Conservation (phyloP, 2,329 filamentous ascomycete genomes). For the Colletotrichum sp. region DNA sequence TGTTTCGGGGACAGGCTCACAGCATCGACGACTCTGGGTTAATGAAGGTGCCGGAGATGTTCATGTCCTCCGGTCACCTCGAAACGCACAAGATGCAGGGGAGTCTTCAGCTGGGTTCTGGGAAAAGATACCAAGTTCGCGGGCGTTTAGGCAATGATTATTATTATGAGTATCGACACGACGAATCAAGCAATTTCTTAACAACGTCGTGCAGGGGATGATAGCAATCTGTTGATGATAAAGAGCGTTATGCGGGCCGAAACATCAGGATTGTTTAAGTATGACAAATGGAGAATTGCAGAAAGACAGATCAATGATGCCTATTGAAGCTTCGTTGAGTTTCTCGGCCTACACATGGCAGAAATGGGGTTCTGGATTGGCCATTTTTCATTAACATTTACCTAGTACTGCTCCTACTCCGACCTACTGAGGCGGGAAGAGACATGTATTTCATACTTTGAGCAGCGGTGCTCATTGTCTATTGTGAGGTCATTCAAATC, state of each 20-base stretch:
- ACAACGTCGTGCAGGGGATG: neutral
- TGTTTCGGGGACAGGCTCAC: neutral
- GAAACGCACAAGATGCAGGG: neutral
- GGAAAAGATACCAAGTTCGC: neutral
- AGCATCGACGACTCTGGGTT: neutral
- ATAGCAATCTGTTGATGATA: neutral
- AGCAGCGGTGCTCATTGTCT: neutral
- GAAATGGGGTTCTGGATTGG: neutral
- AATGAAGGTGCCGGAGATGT: neutral
- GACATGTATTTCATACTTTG: neutral
- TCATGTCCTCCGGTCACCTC: neutral
- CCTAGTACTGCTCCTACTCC: neutral
- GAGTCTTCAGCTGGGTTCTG: neutral
- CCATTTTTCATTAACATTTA: neutral
- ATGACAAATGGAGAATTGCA: neutral
- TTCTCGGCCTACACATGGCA: neutral
- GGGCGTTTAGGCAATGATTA: neutral
- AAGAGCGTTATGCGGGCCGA: neutral
- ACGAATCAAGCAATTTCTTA: neutral
- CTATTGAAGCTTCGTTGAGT: neutral
- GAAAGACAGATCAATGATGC: neutral
- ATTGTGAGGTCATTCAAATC: neutral
- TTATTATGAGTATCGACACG: neutral
- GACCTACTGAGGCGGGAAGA: neutral
- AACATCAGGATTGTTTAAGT: fast-evolving